Conservation (phyloP, 2,329 filamentous ascomycete species). For the Arthroderma sp. region DNA sequence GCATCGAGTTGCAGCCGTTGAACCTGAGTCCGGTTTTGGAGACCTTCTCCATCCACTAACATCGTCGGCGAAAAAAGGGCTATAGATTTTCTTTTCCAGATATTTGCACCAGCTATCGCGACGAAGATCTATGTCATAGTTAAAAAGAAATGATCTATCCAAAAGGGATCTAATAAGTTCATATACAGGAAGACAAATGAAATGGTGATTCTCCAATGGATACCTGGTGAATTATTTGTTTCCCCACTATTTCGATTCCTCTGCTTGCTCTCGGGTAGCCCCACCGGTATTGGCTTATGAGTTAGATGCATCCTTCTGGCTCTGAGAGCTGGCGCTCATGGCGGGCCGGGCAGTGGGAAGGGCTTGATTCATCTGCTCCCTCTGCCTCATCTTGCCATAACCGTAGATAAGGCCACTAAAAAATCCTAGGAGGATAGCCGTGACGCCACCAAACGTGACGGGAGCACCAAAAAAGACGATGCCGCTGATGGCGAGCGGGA, state of each 20-base stretch:
- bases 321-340: slow-evolving; percentile 83
- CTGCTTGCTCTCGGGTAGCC: neutral
- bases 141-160: neutral
- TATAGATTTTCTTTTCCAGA: no score
- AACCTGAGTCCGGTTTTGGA: no score
- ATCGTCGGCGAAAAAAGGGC: no score
- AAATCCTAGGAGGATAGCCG: slow-evolving; percentile 83
- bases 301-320: slow-evolving; percentile 76
- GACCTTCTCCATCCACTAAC: no score
- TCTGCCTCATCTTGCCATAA: slow-evolving; percentile 71
- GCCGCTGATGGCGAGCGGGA: slow-evolving; percentile 83
- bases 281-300: slow-evolving; percentile 35
- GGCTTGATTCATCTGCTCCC: slow-evolving; percentile 51
- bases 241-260: no score
- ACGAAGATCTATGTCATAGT: neutral
- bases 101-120: no score
- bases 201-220: no score
- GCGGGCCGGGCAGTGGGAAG: slow-evolving; percentile 56
- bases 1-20: no score
- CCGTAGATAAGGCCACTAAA: slow-evolving; percentile 84
- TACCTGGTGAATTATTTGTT: no score
- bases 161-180: no score
- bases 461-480: slow-evolving; percentile 91
- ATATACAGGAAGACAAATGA: neutral
- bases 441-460: slow-evolving; percentile 80